phyloP scores from a whole-genome alignment of 768 basidiomycete species.

The Daedaleopsis nitida region DNA sequence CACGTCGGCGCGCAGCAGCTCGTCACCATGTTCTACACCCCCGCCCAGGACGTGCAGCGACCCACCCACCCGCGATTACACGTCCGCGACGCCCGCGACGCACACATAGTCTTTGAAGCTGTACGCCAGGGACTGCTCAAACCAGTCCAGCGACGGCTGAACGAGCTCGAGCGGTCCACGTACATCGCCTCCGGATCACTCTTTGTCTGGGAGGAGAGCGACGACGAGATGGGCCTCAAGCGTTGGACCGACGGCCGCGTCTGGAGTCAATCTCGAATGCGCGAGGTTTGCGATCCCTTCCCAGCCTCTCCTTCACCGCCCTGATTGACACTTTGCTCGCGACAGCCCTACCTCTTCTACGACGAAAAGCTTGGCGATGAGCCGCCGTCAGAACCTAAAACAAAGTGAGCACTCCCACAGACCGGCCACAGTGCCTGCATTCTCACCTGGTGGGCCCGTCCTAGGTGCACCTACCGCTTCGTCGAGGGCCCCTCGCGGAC shows the following conservation, averaged over 20 bases:
- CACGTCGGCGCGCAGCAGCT: not conserved
- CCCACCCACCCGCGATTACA: slow-evolving; percentile 68
- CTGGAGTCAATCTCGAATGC: slow-evolving; percentile 70
- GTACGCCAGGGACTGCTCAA: slow-evolving; percentile 55
- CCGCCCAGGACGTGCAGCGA: slow-evolving; percentile 51
- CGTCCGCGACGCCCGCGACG: slow-evolving; percentile 65
- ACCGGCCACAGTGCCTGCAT: slow-evolving; percentile 10
- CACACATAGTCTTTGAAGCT: slow-evolving; percentile 66
- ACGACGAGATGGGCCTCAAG: slow-evolving; percentile 65
- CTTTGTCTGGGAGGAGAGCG: slow-evolving; percentile 72
- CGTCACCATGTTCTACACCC: slow-evolving; percentile 36
- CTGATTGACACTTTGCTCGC: slow-evolving; percentile 13
- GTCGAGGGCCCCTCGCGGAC: slow-evolving; percentile 57
- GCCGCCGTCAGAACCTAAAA: slow-evolving; percentile 38
- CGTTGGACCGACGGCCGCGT: slow-evolving; percentile 73
- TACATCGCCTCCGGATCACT: slow-evolving; percentile 62
- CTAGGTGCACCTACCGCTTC: slow-evolving; percentile 46
- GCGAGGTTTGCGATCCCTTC: slow-evolving; percentile 42
- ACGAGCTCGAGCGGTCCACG: slow-evolving; percentile 58
- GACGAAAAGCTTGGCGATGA: slow-evolving; percentile 60
- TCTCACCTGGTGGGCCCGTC: slow-evolving; percentile 22
- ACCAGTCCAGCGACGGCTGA: slow-evolving; percentile 56
- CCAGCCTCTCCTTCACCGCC: not conserved
- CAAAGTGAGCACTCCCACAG: slow-evolving; percentile 36
- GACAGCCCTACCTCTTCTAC: slow-evolving; percentile 69